Base-by-base conservation (phyloP, 805 yeast species). In the Barnettozyma sucrosica region DNA sequence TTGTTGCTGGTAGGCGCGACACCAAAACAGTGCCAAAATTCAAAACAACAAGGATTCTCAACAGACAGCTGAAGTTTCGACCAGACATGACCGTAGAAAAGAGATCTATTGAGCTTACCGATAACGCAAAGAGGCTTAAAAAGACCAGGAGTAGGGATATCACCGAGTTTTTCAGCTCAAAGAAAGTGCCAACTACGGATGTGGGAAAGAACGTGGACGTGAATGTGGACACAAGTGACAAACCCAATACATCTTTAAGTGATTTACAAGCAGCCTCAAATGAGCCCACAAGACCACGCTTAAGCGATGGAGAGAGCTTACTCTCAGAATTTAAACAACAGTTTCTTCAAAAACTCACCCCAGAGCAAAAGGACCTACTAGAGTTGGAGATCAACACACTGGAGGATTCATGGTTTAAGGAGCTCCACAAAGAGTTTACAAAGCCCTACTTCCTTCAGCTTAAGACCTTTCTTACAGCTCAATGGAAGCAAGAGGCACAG, bases 361-460 rank as follows among this genome's bases (percentile, higher is more conserved):
- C 47, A 4, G 87, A 80, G 40, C 74, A 79, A 36, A 64, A 58
- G 41, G 66, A 65, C 3, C 68, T 89, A 4, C 72, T 89, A 2
- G 64, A 72, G 18, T 67, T 85, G 9, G 99, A 93, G 62, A 77
- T 89, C 36, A 63, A 70, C 1, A 79, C 87, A 0, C 66, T 93
- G 51, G 89, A 87, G 51, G 75, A 76, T 10, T 72, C 88, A 0
- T 93, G 99, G 99, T 77, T 93, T 20, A 72, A 74, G 4, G 71
- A 77, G 2, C 69, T 93, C 18, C 78, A 81, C 56, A 61, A 68
- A 20, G 96, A 90, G 56, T 71, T 93, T 46, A 81, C 85, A 10
- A 88, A 90, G 63, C 90, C 95, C 4, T 92, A 89, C 63, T 93
- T 93, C 58, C 62, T 90, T 9, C 65, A 76, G 9, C 70, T 93